Conservation (phyloP, 176 grass and related monocot genomes). For the Oryza punctata region DNA sequence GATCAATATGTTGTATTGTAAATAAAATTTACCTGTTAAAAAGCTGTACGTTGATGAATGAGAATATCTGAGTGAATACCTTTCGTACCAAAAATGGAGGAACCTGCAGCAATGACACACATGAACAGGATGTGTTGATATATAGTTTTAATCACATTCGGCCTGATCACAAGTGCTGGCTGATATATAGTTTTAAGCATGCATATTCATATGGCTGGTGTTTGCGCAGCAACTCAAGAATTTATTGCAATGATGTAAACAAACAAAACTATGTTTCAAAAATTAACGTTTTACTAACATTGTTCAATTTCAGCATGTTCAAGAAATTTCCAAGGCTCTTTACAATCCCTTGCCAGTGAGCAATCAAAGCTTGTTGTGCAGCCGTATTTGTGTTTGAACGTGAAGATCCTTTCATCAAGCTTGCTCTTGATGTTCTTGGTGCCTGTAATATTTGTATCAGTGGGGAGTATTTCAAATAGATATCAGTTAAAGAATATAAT, state of each 20-base stretch:
- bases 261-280: conserved; percentile 8
- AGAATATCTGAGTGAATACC: conserved; percentile 99
- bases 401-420: conserved; percentile 90
- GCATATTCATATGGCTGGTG: conserved; percentile 2
- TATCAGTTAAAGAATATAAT: conserved; percentile 29
- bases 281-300: conserved; percentile 64
- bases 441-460: conserved; percentile 53
- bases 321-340: conserved; percentile 93
- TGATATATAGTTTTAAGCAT: background rate
- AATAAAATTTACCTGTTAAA: conserved; percentile 84
- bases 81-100: conserved; percentile 99
- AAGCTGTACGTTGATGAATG: conserved; percentile 95
- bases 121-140: conserved; percentile 13
- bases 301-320: conserved; percentile 79
- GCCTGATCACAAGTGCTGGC: no score
- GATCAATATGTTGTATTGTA: conserved; percentile 12
- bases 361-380: conserved; percentile 86
- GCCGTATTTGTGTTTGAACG: conserved; percentile 75
- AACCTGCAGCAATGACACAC: conserved; percentile 51
- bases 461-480: conserved; percentile 10
- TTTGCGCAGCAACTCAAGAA: conserved; percentile 14
- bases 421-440: conserved; percentile 97
- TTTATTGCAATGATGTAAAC: conserved; percentile 2
- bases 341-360: conserved; percentile 99
- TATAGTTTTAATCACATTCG: background rate